phyloP scores from a whole-genome alignment of 192 early-diverging fungal species.

The Coemansia umbellata region DNA sequence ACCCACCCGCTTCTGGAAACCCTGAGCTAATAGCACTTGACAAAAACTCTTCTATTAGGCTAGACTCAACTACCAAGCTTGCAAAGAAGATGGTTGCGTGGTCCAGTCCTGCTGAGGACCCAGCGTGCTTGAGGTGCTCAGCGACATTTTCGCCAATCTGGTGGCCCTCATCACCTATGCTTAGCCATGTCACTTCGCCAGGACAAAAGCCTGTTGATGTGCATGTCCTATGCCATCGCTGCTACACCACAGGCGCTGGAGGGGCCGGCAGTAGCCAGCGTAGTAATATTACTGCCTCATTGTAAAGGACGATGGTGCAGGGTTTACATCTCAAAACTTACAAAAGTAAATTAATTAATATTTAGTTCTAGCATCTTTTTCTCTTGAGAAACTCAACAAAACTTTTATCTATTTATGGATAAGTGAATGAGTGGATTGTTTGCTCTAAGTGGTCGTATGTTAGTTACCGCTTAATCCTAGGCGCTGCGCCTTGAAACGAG shows the following conservation, averaged over 20 bases:
- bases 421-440: too few relatives aligned
- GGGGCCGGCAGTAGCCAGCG: neutral
- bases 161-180: slow-evolving; percentile 27
- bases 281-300: slow-evolving; percentile 8
- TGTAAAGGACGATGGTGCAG: too few relatives aligned
- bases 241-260: slow-evolving; percentile 17
- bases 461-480: too few relatives aligned
- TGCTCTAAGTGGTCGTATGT: slow-evolving; percentile 7
- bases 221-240: slow-evolving; percentile 38
- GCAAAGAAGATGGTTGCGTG: slow-evolving; percentile 10
- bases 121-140: slow-evolving; percentile 23
- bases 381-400: too few relatives aligned
- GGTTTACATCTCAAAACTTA: neutral
- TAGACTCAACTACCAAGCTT: neutral
- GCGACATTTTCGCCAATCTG: slow-evolving; percentile 37
- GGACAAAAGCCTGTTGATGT: neutral
- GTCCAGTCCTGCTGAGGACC: slow-evolving; percentile 20
- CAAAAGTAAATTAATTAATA: too few relatives aligned
- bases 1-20: too few relatives aligned
- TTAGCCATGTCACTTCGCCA: neutral
- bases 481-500: slow-evolving; percentile 49
- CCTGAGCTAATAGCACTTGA: too few relatives aligned
- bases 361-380: too few relatives aligned
- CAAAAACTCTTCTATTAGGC: too few relatives aligned
- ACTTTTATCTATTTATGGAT: too few relatives aligned